phyloP scores from a whole-genome alignment of 495 filamentous ascomycete species.

The Friedmanniomyces simplex region DNA sequence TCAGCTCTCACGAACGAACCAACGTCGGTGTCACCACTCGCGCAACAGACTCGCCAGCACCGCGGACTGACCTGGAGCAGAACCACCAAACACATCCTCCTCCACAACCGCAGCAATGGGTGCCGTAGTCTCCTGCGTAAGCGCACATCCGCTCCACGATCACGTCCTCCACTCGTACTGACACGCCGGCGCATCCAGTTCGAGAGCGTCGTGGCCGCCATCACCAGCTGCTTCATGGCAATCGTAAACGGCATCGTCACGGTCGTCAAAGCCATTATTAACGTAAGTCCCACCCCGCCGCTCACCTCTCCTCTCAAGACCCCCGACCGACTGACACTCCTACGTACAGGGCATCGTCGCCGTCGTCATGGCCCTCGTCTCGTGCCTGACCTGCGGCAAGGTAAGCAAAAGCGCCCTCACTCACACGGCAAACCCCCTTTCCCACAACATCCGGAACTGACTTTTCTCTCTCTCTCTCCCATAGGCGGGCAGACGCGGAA shows the following conservation, averaged over 20 bases:
- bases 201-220: slow-evolving; percentile 63
- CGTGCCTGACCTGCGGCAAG: slow-evolving; percentile 23
- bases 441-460: neutral
- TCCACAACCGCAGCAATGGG: slow-evolving; percentile 58
- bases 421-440: too few relatives aligned
- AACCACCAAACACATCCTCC: slow-evolving; percentile 4
- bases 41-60: neutral
- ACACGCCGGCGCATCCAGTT: slow-evolving; percentile 45
- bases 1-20: neutral
- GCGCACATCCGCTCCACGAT: slow-evolving; percentile 31
- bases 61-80: slow-evolving; percentile 12
- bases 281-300: neutral
- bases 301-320: neutral
- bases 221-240: slow-evolving; percentile 74
- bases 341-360: slow-evolving; percentile 44
- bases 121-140: slow-evolving; percentile 90
- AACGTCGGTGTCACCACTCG: neutral
- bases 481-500: neutral
- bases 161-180: neutral
- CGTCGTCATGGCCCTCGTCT: slow-evolving; percentile 56
- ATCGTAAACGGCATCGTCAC: slow-evolving; percentile 68
- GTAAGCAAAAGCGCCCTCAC: neutral
- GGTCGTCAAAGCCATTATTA: slow-evolving; percentile 14
- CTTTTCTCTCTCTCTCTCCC: neutral
- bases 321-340: neutral